Conservation (phyloP, 2,329 filamentous ascomycete genomes). For the Magnaporthiopsis poae region DNA sequence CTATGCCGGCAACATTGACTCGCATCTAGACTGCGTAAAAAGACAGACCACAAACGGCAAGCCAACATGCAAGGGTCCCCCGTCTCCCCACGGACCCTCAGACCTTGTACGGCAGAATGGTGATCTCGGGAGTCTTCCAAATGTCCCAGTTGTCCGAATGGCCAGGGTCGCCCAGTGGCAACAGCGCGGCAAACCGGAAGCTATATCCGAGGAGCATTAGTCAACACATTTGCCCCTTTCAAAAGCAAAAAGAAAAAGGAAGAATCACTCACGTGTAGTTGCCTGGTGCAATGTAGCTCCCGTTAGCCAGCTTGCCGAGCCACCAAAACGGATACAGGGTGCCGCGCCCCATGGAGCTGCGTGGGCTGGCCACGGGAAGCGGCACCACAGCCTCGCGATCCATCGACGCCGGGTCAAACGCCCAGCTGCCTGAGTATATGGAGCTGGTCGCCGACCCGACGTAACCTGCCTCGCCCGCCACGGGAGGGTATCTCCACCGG, state of each 20-base stretch:
- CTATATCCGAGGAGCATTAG: too few species aligned
- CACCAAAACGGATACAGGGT: conserved; percentile 13
- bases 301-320: conserved; percentile 14
- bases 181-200: not conserved
- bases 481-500: conserved; percentile 19
- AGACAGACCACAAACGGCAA: too few species aligned
- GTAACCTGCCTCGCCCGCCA: conserved; percentile 16
- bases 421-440: not conserved
- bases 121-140: conserved; percentile 1
- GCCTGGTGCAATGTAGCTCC: conserved; percentile 26
- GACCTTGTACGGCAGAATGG: not conserved
- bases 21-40: too few species aligned
- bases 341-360: conserved; percentile 11
- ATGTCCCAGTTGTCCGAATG: conserved; percentile 17
- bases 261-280: conserved; percentile 17
- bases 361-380: conserved; percentile 15
- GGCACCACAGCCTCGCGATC: conserved; percentile 5
- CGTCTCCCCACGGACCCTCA: too few species aligned
- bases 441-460: conserved; percentile 16
- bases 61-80: too few species aligned
- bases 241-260: not conserved
- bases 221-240: too few species aligned
- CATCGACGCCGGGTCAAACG: not conserved
- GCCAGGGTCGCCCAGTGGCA: conserved; percentile 8
- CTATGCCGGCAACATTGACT: too few species aligned